phyloP scores from a whole-genome alignment of 2,329 filamentous ascomycete species.

The Exophiala spinifera region DNA sequence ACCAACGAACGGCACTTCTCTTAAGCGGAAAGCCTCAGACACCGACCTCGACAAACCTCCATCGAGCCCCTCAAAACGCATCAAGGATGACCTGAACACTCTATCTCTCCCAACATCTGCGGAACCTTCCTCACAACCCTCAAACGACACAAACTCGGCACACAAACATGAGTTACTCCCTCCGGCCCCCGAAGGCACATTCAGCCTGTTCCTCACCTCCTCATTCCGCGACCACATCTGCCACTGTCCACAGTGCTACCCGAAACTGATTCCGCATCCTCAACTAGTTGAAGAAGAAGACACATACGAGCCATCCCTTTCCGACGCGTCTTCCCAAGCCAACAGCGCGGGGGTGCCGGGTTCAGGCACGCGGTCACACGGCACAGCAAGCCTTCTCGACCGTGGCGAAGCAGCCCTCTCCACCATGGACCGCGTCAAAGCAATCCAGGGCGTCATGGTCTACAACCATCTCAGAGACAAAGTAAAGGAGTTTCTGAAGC shows the following conservation, averaged over 20 bases:
- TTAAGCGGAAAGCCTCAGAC: constrained; percentile 47
- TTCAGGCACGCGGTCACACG: constrained; percentile 50
- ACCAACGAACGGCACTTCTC: neutral
- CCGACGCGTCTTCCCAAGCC: constrained; percentile 53
- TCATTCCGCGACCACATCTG: constrained; percentile 81
- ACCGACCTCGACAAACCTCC: constrained; percentile 21
- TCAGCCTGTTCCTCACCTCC: constrained; percentile 79
- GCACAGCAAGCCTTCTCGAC: constrained; percentile 80
- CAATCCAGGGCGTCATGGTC: constrained; percentile 96
- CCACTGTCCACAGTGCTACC: constrained; percentile 77
- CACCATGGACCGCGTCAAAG: constrained; percentile 86
- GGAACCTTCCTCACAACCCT: constrained; percentile 14
- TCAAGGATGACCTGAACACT: constrained; percentile 56
- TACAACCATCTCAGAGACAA: constrained; percentile 96
- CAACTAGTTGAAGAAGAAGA: constrained; percentile 94
- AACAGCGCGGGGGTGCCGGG: constrained; percentile 42
- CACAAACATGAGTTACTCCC: constrained; percentile 65
- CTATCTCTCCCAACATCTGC: constrained; percentile 14
- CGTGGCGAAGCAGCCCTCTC: constrained; percentile 88
- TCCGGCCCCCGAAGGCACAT: constrained; percentile 51
- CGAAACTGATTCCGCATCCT: constrained; percentile 64
- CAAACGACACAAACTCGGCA: constrained; percentile 28
- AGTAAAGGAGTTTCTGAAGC: constrained; percentile 89
- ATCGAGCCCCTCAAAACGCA: constrained; percentile 54
- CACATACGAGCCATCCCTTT: constrained; percentile 86